Evolutionary conservation across 306 rosid genomes (phyloP).

Genomic region (Vigna angularis): DNA sequence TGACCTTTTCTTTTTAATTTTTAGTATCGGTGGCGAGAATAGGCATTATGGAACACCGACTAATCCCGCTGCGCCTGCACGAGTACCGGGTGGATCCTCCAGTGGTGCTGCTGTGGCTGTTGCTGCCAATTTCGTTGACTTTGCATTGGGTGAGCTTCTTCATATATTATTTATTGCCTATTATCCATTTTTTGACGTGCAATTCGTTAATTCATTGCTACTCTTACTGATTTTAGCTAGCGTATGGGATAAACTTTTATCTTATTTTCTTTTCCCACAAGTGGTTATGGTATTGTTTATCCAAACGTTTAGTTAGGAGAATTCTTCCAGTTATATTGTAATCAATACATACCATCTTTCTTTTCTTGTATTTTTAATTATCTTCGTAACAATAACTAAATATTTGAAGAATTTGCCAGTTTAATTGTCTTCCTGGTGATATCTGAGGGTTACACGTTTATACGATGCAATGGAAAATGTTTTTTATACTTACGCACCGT

Average conservation of each 20-base stretch:
- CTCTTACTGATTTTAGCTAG: too few relatives aligned
- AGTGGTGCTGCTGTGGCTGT: conserved; percentile 97
- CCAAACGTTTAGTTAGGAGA: not conserved
- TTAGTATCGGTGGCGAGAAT: conserved; percentile 85
- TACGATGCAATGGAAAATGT: conserved; percentile 1
- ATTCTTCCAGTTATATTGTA: not conserved
- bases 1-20: not conserved
- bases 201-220: not conserved
- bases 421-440: not conserved
- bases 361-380: too few relatives aligned
- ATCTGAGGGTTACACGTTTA: not conserved
- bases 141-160: conserved; percentile 78
- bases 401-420: not conserved
- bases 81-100: conserved; percentile 89
- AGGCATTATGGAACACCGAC: conserved; percentile 84
- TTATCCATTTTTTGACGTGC: not conserved
- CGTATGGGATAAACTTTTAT: too few relatives aligned
- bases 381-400: not conserved
- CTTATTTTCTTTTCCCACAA: too few relatives aligned
- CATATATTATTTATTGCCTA: not conserved
- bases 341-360: not conserved
- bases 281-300: too few relatives aligned
- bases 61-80: conserved; percentile 76
- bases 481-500: conserved; percentile 37
- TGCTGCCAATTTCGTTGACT: conserved; percentile 86